Evolutionary conservation across 192 early-diverging fungal species (phyloP), one percentile per base, ranked within the genome.

Genomic region (Spizellomyces sp.): DNA sequence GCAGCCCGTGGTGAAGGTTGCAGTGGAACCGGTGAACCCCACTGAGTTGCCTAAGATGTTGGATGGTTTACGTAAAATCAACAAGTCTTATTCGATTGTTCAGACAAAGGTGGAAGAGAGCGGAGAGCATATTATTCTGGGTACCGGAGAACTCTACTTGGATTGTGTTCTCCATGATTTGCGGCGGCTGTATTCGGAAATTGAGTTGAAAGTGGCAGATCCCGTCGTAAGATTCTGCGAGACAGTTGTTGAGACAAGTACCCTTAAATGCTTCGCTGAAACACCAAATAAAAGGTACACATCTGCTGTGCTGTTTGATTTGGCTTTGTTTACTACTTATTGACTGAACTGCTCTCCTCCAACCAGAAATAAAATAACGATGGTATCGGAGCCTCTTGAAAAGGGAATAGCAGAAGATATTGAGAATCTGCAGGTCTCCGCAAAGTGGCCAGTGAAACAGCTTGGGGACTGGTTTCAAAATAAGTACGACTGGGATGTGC

Each of bases 21-120:
- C 96, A 4, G 91, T 99, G 8, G 98, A 99, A 70, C 98, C 98
- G 4, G 92, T 98, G 4, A 96, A 96, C 70, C 98, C 98, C 5
- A 94, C 96, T 12, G 96, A 99, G 83, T 82, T 98, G 44, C 98
- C 98, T 21, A 95, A 95, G 75, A 95, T 99, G 95, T 86, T 99
- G 62, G 95, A 95, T 62, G 98, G 98, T 5, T 78, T 99, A 77
- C 87, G 98, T 63, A 96, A 96, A 64, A 90, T 99, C 64, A 94
- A 94, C 82, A 95, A 98, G 75, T 91, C 90, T 36, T 99, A 99
- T 73, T 92, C 94, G 46, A 88, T 96, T 65, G 80, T 92, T 36
- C 86, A 89, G 27, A 97, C 94, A 14, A 90, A 89, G 54, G 95
- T 99, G 6, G 96, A 99, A 78, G 98, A 99, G 77, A 93, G 91